Evolutionary conservation across 345 rosid species (phyloP).

Genomic region (Rhodomyrtus tomentosa): DNA sequence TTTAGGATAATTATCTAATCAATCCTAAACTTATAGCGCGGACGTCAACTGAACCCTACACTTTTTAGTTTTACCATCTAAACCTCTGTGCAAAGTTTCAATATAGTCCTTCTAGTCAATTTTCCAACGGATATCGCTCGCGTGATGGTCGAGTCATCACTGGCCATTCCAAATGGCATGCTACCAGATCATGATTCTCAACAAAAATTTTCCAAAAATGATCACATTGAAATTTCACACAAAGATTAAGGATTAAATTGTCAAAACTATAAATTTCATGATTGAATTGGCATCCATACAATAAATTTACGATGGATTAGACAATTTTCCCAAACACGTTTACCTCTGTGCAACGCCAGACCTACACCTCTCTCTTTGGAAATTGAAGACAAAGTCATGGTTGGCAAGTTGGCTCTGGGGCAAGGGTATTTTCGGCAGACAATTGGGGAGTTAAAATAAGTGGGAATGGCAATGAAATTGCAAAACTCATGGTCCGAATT

Average conservation of each 20-base stretch:
- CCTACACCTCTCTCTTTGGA: background rate
- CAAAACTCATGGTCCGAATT: too few relatives aligned
- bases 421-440: background rate
- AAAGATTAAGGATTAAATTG: background rate
- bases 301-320: background rate
- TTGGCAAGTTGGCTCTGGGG: background rate
- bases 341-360: background rate
- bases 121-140: too few relatives aligned
- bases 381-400: background rate
- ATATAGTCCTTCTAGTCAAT: too few relatives aligned
- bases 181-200: background rate
- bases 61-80: background rate
- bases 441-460: background rate
- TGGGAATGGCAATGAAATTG: background rate
- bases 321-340: background rate
- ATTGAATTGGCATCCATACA: fast-evolving
- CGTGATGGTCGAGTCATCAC: too few relatives aligned
- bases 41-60: background rate
- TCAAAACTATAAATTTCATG: too few relatives aligned
- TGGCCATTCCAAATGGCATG: too few relatives aligned
- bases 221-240: background rate
- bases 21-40: fast-evolving
- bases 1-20: background rate
- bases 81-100: too few relatives aligned
- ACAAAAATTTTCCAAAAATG: background rate